Evolutionary conservation across 2,329 filamentous ascomycete species (phyloP).

Genomic region (Cercospora sesami): DNA sequence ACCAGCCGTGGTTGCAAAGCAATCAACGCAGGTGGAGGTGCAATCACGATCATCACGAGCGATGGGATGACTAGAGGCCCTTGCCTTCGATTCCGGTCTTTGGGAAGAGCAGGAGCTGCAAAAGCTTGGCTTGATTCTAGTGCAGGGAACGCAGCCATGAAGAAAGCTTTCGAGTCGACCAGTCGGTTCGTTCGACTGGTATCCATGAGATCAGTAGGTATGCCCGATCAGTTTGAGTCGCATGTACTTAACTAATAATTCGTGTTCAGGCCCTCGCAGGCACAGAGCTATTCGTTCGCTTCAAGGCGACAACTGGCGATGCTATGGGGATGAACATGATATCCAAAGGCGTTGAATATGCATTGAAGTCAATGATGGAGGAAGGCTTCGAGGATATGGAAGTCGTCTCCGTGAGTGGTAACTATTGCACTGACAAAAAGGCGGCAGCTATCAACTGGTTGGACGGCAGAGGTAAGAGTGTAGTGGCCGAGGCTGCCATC

Average conservation of each 20-base stretch:
- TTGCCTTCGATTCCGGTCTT: slow-evolving; percentile 85
- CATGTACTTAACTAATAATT: background rate
- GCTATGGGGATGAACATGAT: slow-evolving; percentile 99
- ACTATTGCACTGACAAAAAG: slow-evolving; percentile 99
- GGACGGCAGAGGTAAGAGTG: slow-evolving; percentile 92
- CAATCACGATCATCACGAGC: slow-evolving; percentile 82
- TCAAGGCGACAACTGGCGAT: slow-evolving; percentile 97
- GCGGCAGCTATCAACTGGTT: slow-evolving; percentile 99
- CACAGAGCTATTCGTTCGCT: slow-evolving; percentile 93
- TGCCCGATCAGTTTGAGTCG: background rate
- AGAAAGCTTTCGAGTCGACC: slow-evolving; percentile 93
- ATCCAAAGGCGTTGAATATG: slow-evolving; percentile 96
- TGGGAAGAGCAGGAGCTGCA: slow-evolving; percentile 84
- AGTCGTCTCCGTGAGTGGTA: slow-evolving; percentile 90
- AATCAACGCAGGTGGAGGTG: slow-evolving; percentile 94
- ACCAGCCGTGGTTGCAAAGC: slow-evolving; percentile 93
- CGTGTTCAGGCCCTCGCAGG: slow-evolving; percentile 68
- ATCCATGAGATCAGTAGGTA: slow-evolving; percentile 69
- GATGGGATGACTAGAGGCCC: slow-evolving; percentile 98
- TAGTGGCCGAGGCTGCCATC: slow-evolving; percentile 96
- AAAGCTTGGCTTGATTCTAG: slow-evolving; percentile 97
- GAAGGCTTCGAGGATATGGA: slow-evolving; percentile 93
- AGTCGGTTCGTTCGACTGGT: slow-evolving; percentile 90
- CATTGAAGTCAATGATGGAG: slow-evolving; percentile 85
- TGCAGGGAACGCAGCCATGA: slow-evolving; percentile 77